Evolutionary conservation across 306 rosid species (phyloP).

Genomic region (Quercus variabilis): DNA sequence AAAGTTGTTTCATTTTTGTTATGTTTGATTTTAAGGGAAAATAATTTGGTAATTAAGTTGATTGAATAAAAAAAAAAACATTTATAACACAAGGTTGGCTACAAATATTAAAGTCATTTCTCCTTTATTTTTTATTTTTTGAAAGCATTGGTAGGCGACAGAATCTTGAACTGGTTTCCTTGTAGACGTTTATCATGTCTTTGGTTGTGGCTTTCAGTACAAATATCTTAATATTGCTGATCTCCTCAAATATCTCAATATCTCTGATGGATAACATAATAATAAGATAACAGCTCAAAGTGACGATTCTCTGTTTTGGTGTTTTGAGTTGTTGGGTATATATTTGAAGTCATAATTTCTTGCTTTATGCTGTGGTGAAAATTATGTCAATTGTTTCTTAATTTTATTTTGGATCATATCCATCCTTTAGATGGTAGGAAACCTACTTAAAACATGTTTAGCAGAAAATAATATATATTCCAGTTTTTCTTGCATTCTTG

Average conservation of each 20-base stretch:
- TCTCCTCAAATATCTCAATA: neutral
- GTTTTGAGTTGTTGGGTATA: neutral
- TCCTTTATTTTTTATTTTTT: neutral
- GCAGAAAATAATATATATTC: neutral
- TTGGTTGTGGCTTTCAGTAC: neutral
- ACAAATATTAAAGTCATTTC: neutral
- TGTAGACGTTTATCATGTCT: neutral
- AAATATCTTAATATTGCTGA: neutral
- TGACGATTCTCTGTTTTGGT: neutral
- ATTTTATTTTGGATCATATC: neutral
- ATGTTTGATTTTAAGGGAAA: neutral
- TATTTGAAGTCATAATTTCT: neutral
- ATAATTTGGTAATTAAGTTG: neutral
- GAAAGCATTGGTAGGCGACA: neutral
- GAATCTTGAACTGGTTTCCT: neutral
- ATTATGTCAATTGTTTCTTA: no score
- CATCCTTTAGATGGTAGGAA: neutral
- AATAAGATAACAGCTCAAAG: neutral
- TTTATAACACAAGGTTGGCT: neutral
- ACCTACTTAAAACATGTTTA: conserved; percentile 4
- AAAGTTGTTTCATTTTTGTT: neutral
- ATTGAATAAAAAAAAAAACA: neutral
- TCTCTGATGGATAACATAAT: neutral
- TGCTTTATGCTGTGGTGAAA: neutral
- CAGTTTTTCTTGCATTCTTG: neutral